A percentile compares a stretch with the other conserved stretches of the same genome.
These are phyloP conservation scores for Claviceps maximensis DNA, from an alignment of 2,329 filamentous ascomycete species.

Conservation along the genomic window DNA sequence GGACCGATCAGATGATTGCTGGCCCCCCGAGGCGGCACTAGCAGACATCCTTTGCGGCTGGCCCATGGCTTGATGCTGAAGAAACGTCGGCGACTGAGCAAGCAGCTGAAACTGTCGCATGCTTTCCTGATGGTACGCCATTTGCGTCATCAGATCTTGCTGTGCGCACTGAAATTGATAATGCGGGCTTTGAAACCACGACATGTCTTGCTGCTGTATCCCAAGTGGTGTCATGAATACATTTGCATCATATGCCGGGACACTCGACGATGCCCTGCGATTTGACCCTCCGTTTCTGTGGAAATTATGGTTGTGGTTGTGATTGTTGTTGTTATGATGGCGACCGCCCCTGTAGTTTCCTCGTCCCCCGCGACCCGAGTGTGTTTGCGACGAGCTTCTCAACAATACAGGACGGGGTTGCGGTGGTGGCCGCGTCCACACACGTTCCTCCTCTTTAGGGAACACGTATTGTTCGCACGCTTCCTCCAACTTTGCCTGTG, in stretches of 20 bases:
- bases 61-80: constrained; percentile 22
- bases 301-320: constrained; percentile 28
- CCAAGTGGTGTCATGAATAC: constrained; percentile 31
- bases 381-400: constrained; percentile 48
- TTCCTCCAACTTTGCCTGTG: constrained; percentile 63
- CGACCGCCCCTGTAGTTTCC: constrained; percentile 36
- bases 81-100: constrained; percentile 20
- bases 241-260: constrained; percentile 35
- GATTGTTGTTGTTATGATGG: constrained; percentile 25
- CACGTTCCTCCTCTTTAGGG: constrained; percentile 64
- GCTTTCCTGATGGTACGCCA: constrained; percentile 25
- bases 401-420: constrained; percentile 43
- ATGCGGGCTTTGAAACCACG: constrained; percentile 34
- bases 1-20: constrained; percentile 33
- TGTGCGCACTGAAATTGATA: constrained; percentile 28
- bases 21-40: constrained; percentile 12
- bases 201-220: constrained; percentile 32
- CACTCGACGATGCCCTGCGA: constrained; percentile 39
- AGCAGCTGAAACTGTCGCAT: constrained; percentile 23
- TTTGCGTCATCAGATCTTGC: constrained; percentile 27
- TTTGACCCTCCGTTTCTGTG: constrained; percentile 22
- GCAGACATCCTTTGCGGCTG: constrained; percentile 20
- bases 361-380: constrained; percentile 34
- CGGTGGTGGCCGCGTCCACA: constrained; percentile 43
- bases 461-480: constrained; percentile 83